Conservation (phyloP, 495 filamentous ascomycete genomes). For the Aspergillus heteromorphus region DNA sequence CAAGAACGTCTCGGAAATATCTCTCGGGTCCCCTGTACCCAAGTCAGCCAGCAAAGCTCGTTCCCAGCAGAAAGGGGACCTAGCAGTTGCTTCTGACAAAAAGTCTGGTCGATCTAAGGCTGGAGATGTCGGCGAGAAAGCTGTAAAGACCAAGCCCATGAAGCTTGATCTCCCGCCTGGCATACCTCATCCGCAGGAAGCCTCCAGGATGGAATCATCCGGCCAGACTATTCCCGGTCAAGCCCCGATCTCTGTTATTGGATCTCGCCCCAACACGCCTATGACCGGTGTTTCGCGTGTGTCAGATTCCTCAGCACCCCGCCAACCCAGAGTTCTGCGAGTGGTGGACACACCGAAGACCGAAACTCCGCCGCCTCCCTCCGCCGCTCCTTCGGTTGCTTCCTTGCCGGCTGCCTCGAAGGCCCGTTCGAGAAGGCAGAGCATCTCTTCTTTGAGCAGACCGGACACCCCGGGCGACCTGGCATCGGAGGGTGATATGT, state of each 20-base stretch:
- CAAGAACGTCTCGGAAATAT: conserved; percentile 37
- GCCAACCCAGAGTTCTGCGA: conserved; percentile 53
- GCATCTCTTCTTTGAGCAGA: conserved; percentile 54
- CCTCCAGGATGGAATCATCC: conserved; percentile 20
- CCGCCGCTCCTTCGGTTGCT: conserved; percentile 35
- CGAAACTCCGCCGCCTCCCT: conserved; percentile 47
- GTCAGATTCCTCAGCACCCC: conserved; percentile 44
- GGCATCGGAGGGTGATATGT: conserved; percentile 69
- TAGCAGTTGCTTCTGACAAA: conserved; percentile 17
- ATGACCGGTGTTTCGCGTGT: conserved; percentile 36
- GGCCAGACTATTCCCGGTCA: conserved; percentile 17
- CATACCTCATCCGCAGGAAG: conserved; percentile 15
- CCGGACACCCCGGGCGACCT: conserved; percentile 78
- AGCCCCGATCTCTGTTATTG: conserved; percentile 19
- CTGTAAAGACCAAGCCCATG: conserved; percentile 27
- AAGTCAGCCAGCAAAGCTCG: conserved; percentile 33
- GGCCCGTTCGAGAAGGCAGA: conserved; percentile 52
- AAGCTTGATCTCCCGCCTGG: conserved; percentile 27
- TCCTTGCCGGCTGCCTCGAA: conserved; percentile 36
- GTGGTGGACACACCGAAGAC: conserved; percentile 68
- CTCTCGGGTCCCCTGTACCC: conserved; percentile 38
- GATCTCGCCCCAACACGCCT: conserved; percentile 35
- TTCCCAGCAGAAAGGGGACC: conserved; percentile 19
- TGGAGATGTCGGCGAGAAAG: conserved; percentile 8
- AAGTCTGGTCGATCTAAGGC: conserved; percentile 14